A percentile compares a stretch with the other conserved stretches of the same genome.
phyloP scores from a whole-genome alignment of 1,139 yeast genomes.

The Taphrina flavorubra region DNA sequence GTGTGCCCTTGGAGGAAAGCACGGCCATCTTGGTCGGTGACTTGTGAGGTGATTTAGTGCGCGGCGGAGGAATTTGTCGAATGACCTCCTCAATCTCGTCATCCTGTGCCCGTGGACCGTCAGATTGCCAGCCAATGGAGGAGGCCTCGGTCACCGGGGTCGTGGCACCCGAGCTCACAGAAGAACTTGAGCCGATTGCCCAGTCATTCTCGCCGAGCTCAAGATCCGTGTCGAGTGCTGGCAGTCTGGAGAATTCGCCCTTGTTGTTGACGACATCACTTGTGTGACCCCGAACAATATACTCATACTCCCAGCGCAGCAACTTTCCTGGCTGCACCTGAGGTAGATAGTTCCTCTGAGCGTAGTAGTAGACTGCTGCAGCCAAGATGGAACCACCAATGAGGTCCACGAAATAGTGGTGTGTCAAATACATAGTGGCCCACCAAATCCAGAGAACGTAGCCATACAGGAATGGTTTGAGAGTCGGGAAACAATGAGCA shows the following conservation, averaged over 20 bases:
- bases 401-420: conserved; percentile 90
- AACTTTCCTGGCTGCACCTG: conserved; percentile 64
- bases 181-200: conserved; percentile 35
- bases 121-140: conserved; percentile 31
- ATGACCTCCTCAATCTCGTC: conserved; percentile 23
- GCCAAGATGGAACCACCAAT: conserved; percentile 88
- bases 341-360: conserved; percentile 79
- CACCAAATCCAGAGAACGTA: conserved; percentile 96
- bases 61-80: conserved; percentile 23
- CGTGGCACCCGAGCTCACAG: conserved; percentile 30
- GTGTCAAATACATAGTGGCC: conserved; percentile 96
- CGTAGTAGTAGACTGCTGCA: conserved; percentile 70
- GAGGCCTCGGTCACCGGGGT: conserved; percentile 33
- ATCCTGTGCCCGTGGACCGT: conserved; percentile 23
- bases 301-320: conserved; percentile 83
- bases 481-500: conserved; percentile 77
- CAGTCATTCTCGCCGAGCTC: conserved; percentile 38
- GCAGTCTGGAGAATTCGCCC: conserved; percentile 28
- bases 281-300: conserved; percentile 52
- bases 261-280: conserved; percentile 9
- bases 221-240: conserved; percentile 30
- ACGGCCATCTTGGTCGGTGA: conserved; percentile 7
- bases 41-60: conserved; percentile 1
- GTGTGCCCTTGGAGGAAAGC: neutral
- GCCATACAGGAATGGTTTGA: conserved; percentile 65